phyloP scores from a whole-genome alignment of 352 stramenopile species.

The Globisporangium spiculum region DNA sequence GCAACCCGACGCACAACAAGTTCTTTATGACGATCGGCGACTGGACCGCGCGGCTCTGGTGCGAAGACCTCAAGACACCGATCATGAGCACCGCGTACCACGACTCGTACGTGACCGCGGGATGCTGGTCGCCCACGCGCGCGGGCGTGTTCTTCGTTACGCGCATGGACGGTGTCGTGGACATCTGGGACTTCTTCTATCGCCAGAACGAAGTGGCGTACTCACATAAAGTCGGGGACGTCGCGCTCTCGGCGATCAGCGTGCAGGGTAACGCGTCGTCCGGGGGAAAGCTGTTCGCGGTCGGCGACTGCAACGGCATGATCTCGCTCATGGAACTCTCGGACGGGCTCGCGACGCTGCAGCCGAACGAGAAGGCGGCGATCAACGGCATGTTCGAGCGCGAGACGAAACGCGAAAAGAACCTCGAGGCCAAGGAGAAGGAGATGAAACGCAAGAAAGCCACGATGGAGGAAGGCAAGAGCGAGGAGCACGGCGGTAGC shows the following conservation, averaged over 20 bases:
- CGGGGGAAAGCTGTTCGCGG: conserved; percentile 92
- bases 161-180: conserved; percentile 95
- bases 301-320: conserved; percentile 95
- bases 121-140: conserved; percentile 96
- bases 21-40: conserved; percentile 98
- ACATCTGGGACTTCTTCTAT: conserved; percentile 98
- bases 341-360: conserved; percentile 86
- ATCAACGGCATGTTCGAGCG: conserved; percentile 97
- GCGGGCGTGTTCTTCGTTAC: conserved; percentile 97
- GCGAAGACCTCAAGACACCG: conserved; percentile 95
- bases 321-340: conserved; percentile 96
- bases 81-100: conserved; percentile 98
- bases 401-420: conserved; percentile 96
- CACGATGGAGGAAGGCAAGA: conserved; percentile 77
- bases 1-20: conserved; percentile 97
- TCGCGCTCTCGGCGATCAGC: conserved; percentile 89
- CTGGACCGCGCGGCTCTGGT: conserved; percentile 96
- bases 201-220: conserved; percentile 97
- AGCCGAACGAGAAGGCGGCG: conserved; percentile 93
- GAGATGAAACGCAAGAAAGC: conserved; percentile 85
- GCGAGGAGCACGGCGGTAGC: conserved; percentile 51
- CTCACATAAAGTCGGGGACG: conserved; percentile 95
- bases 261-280: conserved; percentile 90
- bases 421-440: conserved; percentile 89
- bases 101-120: conserved; percentile 93